Conservation (phyloP, 2,329 filamentous ascomycete species). For the Lasiodiplodia gonubiensis region DNA sequence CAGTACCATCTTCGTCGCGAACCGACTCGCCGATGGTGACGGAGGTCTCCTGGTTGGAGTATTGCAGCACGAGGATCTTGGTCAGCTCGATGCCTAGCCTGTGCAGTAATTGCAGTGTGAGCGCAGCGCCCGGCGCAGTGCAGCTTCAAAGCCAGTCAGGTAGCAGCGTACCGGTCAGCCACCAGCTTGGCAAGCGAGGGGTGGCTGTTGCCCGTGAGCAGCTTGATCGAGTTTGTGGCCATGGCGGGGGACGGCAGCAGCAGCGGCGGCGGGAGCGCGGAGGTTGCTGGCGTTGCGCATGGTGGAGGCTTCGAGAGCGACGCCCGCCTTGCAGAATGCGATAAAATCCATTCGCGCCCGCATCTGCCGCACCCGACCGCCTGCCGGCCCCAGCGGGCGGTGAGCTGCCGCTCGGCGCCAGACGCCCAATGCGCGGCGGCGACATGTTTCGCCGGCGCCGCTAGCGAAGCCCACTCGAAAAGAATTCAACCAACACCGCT, state of each 20-base stretch:
- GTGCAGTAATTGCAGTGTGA: conserved; percentile 35
- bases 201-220: conserved; percentile 77
- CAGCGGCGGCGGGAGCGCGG: conserved; percentile 22
- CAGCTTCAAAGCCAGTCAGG: conserved; percentile 22
- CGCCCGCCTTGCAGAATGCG: conserved; percentile 20
- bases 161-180: conserved; percentile 62
- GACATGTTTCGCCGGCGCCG: conserved; percentile 21
- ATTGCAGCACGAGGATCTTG: conserved; percentile 80
- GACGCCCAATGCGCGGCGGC: neutral
- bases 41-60: conserved; percentile 85
- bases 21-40: conserved; percentile 97
- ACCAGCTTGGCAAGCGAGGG: conserved; percentile 73
- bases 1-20: conserved; percentile 85
- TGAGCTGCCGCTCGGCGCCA: neutral
- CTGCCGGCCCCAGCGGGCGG: neutral
- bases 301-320: conserved; percentile 20
- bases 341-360: conserved; percentile 24
- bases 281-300: conserved; percentile 23
- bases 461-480: conserved; percentile 27
- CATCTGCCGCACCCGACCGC: conserved; percentile 21
- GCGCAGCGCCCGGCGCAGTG: conserved; percentile 14
- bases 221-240: conserved; percentile 76
- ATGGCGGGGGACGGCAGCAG: conserved; percentile 48
- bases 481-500: conserved; percentile 24
- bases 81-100: conserved; percentile 79